Conservation (phyloP, 306 rosid genomes). For the Vigna hirtella region DNA sequence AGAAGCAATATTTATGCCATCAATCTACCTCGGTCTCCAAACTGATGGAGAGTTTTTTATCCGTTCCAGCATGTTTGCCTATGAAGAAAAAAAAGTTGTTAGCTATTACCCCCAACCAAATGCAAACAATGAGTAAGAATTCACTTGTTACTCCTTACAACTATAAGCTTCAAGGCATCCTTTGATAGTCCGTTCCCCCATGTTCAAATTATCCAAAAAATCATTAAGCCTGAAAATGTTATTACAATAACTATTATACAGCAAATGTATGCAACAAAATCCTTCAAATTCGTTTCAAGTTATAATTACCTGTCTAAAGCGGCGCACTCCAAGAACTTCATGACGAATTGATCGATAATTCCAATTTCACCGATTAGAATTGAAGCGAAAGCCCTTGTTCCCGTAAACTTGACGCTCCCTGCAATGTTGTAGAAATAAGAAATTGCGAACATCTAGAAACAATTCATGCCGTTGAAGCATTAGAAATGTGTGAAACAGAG, state of each 20-base stretch:
- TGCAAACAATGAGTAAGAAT: neutral
- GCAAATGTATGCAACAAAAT: slow-evolving; percentile 2
- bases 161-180: slow-evolving; percentile 95
- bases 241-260: neutral
- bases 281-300: slow-evolving; percentile 23
- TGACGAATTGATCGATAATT: slow-evolving; percentile 37
- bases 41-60: slow-evolving; percentile 90
- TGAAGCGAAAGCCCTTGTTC: slow-evolving; percentile 18
- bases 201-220: slow-evolving; percentile 74
- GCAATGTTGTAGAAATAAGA: slow-evolving; percentile 13
- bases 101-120: slow-evolving; percentile 35
- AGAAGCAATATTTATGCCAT: neutral
- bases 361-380: slow-evolving; percentile 14
- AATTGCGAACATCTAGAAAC: neutral
- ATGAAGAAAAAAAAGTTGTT: slow-evolving; percentile 21
- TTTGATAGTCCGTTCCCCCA: slow-evolving; percentile 92
- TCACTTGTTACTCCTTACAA: slow-evolving; percentile 61
- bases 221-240: slow-evolving; percentile 65
- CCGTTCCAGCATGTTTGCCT: slow-evolving; percentile 96
- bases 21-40: slow-evolving; percentile 85
- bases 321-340: slow-evolving; percentile 91
- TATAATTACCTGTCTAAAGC: slow-evolving; percentile 78
- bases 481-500: slow-evolving; percentile 3
- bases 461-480: neutral
- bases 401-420: slow-evolving; percentile 28